These are phyloP conservation scores for Cordyceps farinosa DNA, from an alignment of 2,329 filamentous ascomycete genomes.

Conservation along the genomic window DNA sequence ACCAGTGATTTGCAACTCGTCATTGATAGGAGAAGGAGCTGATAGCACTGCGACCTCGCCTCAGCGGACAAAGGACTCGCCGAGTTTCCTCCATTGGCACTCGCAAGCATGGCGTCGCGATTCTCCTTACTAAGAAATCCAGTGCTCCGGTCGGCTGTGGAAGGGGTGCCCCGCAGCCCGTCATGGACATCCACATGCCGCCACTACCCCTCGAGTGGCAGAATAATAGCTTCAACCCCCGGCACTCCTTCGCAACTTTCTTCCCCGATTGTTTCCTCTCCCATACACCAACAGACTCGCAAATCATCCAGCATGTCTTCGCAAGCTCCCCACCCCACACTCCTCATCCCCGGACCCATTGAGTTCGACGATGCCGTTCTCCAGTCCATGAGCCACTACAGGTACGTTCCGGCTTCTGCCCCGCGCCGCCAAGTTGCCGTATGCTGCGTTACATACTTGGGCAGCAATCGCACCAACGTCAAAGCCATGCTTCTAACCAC, in stretches of 20 bases:
- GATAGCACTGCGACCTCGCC: neutral
- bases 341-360: conserved; percentile 96
- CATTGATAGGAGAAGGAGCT: neutral
- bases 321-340: conserved; percentile 61
- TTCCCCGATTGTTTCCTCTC: conserved; percentile 18
- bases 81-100: neutral
- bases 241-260: conserved; percentile 19
- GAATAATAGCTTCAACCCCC: conserved; percentile 17
- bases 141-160: conserved; percentile 14
- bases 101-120: neutral
- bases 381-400: conserved; percentile 91
- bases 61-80: neutral
- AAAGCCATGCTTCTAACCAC: neutral
- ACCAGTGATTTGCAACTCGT: neutral
- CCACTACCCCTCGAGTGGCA: conserved; percentile 17
- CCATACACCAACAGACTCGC: conserved; percentile 22
- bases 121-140: conserved; percentile 12
- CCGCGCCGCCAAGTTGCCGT: neutral
- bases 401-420: conserved; percentile 47
- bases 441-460: neutral
- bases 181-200: conserved; percentile 10
- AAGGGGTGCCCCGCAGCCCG: conserved; percentile 18
- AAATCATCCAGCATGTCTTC: conserved; percentile 51
- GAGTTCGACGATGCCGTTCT: conserved; percentile 98
- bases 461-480: neutral